Conservation (phyloP, 768 basidiomycete genomes). For the Hericium rajendrae region DNA sequence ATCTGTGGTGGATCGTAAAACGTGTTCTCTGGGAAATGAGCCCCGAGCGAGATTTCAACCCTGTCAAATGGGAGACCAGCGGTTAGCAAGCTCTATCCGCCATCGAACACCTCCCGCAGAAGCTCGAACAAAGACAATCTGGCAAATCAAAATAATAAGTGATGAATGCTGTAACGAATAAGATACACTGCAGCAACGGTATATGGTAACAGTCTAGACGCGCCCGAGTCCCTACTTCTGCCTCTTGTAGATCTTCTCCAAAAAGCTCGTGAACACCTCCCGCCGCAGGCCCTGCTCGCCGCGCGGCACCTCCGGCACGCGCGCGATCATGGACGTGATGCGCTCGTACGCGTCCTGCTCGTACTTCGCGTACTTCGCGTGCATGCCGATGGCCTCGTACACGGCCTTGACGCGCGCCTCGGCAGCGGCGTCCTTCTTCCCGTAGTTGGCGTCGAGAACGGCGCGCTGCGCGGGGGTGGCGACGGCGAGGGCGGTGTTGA, state of each 20-base stretch:
- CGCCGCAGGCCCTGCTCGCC: constrained; percentile 35
- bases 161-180: no score
- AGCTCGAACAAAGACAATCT: no score
- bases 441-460: constrained; percentile 60
- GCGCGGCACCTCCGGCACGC: constrained; percentile 48
- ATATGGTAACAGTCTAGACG: background rate
- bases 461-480: constrained; percentile 47
- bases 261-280: constrained; percentile 76
- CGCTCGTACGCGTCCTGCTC: constrained; percentile 65
- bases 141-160: no score
- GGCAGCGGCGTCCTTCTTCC: constrained; percentile 42
- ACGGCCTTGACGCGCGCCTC: constrained; percentile 59
- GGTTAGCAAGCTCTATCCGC: no score
- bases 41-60: no score
- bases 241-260: constrained; percentile 75
- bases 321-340: constrained; percentile 60
- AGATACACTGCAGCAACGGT: no score
- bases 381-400: constrained; percentile 62
- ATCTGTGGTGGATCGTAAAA: no score
- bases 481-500: constrained; percentile 73
- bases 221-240: constrained; percentile 28
- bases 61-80: no score
- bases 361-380: constrained; percentile 61
- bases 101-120: no score
- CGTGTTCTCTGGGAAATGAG: no score